phyloP scores from a whole-genome alignment of 345 rosid genomes.

The Sonneratia caseolaris region DNA sequence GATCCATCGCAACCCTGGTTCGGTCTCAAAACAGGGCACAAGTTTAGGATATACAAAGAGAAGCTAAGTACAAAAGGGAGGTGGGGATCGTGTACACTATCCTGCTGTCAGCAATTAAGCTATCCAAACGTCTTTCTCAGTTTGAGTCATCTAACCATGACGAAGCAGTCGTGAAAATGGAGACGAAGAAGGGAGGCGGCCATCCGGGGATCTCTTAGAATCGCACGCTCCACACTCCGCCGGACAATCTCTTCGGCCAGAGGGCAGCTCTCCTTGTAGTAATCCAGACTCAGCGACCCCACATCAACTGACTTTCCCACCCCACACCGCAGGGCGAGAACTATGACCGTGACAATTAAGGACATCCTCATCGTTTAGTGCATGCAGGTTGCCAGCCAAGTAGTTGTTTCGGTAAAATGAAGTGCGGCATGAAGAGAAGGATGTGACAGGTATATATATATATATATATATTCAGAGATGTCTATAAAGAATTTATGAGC shows the following conservation, averaged over 20 bases:
- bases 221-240: slow-evolving; percentile 41
- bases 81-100: neutral
- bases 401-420: neutral
- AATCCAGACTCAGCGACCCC: slow-evolving; percentile 33
- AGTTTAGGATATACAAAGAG: neutral
- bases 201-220: slow-evolving; percentile 60
- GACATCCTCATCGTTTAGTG: slow-evolving; percentile 8
- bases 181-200: slow-evolving; percentile 78
- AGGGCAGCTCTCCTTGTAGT: slow-evolving; percentile 73
- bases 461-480: neutral
- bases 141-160: slow-evolving; percentile 33
- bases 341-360: slow-evolving; percentile 10
- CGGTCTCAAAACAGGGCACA: neutral
- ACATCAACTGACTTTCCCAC: slow-evolving; percentile 11
- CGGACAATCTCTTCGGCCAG: slow-evolving; percentile 55
- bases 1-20: slow-evolving; percentile 72
- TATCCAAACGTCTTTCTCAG: neutral
- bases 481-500: neutral
- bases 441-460: neutral
- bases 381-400: neutral
- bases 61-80: neutral
- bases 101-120: neutral
- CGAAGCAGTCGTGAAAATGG: slow-evolving; percentile 84
- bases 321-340: slow-evolving; percentile 17
- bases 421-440: neutral